A percentile compares a stretch with the other conserved stretches of the same genome.
Evolutionary conservation across 257 asterid species (phyloP).

Genomic region (Cordia subcordata): DNA sequence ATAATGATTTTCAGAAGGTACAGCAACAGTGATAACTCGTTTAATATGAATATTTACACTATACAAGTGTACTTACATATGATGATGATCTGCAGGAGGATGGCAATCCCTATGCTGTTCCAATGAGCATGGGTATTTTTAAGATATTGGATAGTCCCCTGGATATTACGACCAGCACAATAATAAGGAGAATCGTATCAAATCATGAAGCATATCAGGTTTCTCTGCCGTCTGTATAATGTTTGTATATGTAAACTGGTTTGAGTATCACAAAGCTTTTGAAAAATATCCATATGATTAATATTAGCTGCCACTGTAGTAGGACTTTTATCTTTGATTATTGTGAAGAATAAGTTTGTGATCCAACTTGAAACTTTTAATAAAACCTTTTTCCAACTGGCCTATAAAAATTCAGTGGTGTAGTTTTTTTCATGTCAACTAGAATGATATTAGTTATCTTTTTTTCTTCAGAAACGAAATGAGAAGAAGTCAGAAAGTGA

Average conservation of each 20-base stretch:
- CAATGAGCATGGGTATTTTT: conserved; percentile 62
- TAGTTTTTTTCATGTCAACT: no score
- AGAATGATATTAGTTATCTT: not conserved
- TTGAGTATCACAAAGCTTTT: not conserved
- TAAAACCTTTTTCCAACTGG: no score
- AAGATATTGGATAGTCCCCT: conserved; percentile 78
- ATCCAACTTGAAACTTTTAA: no score
- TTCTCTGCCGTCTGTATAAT: conserved; percentile 12
- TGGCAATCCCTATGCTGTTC: conserved; percentile 68
- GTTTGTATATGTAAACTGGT: conserved; percentile 1
- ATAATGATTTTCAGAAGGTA: conserved; percentile 82
- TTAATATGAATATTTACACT: not conserved
- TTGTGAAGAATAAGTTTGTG: not conserved
- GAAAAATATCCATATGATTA: not conserved
- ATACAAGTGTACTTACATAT: conserved; percentile 2
- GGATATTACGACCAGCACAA: conserved; percentile 89
- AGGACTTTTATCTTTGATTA: no score
- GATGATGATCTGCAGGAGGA: conserved; percentile 40
- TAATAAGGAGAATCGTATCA: conserved; percentile 83
- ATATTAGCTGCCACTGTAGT: not conserved
- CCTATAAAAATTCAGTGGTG: no score
- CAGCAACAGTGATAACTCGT: conserved; percentile 6
- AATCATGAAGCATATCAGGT: conserved; percentile 96
- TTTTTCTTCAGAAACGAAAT: conserved; percentile 70
- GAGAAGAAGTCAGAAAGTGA: conserved; percentile 88